A percentile compares a stretch with the other conserved stretches of the same genome.
These are phyloP conservation scores for Gloeostereum incarnatum DNA, from an alignment of 768 basidiomycete species.

Conservation along the genomic window DNA sequence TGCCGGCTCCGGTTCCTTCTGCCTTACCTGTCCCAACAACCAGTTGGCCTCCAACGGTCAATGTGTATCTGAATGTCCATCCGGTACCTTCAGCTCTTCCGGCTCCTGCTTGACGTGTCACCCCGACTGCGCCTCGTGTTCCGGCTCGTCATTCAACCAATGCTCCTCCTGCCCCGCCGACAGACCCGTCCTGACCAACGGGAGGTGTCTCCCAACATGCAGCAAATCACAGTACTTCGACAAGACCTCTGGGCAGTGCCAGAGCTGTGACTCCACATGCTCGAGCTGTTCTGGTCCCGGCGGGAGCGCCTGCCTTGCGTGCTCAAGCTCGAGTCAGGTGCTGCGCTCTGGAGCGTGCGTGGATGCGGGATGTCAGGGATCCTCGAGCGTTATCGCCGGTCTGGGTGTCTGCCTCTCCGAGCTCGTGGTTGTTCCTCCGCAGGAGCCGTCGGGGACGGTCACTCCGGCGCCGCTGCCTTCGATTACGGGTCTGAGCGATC, in stretches of 20 bases:
- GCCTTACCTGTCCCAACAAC: slow-evolving; percentile 60
- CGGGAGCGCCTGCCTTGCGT: slow-evolving; percentile 61
- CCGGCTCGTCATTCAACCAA: slow-evolving; percentile 69
- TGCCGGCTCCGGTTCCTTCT: slow-evolving; percentile 55
- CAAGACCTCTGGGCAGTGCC: slow-evolving; percentile 49
- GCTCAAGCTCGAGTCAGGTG: slow-evolving; percentile 52
- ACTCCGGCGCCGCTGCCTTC: slow-evolving; percentile 26
- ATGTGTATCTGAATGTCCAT: slow-evolving; percentile 71
- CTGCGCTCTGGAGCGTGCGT: slow-evolving; percentile 60
- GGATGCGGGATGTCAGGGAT: slow-evolving; percentile 47
- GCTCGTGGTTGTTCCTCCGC: slow-evolving; percentile 44
- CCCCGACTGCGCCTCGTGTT: slow-evolving; percentile 79
- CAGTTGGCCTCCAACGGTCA: slow-evolving; percentile 63
- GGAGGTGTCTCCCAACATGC: slow-evolving; percentile 75
- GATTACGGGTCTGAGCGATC: slow-evolving; percentile 36
- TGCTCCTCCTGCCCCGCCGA: slow-evolving; percentile 63
- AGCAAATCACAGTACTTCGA: slow-evolving; percentile 69
- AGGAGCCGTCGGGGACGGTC: slow-evolving; percentile 29
- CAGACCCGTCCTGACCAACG: slow-evolving; percentile 65
- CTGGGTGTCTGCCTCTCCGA: slow-evolving; percentile 78
- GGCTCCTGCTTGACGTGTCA: slow-evolving; percentile 71
- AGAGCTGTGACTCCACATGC: slow-evolving; percentile 68
- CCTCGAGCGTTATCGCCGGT: slow-evolving; percentile 49
- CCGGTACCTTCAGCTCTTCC: slow-evolving; percentile 56
- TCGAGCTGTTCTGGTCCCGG: slow-evolving; percentile 71